Conservation (phyloP, 768 basidiomycete genomes). For the Fomitopsis serialis region DNA sequence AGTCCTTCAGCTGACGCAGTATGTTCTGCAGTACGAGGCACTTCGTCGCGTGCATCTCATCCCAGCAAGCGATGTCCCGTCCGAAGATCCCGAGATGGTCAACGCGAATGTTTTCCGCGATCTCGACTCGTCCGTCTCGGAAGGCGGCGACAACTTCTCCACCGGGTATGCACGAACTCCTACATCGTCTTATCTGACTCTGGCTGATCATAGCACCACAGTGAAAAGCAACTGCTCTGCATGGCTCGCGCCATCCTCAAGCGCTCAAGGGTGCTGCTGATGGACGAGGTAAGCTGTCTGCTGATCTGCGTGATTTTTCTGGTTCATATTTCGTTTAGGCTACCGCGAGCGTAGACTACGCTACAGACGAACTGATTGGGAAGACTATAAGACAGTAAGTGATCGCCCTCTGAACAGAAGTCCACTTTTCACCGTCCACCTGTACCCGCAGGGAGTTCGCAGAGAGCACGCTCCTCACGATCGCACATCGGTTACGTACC, state of each 20-base stretch:
- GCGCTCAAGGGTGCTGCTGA: constrained; percentile 70
- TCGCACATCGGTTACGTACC: constrained; percentile 74
- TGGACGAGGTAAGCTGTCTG: constrained; percentile 64
- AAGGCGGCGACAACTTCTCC: constrained; percentile 88
- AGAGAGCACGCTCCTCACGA: constrained; percentile 76
- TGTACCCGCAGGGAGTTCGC: constrained; percentile 56
- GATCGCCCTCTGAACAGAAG: background rate
- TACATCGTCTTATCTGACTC: no score
- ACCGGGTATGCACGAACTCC: constrained; percentile 48
- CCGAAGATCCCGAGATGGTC: constrained; percentile 41
- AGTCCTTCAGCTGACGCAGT: background rate
- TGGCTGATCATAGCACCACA: no score
- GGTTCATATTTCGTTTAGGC: constrained; percentile 37
- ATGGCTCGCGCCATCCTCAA: constrained; percentile 86
- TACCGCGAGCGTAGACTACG: constrained; percentile 77
- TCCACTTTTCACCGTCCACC: background rate
- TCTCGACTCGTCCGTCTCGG: constrained; percentile 68
- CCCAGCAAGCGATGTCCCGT: constrained; percentile 44
- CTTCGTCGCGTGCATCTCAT: constrained; percentile 82
- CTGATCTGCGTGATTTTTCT: background rate
- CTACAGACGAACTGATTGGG: constrained; percentile 82
- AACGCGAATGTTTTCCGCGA: constrained; percentile 76
- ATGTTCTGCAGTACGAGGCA: constrained; percentile 67
- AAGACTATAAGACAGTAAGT: constrained; percentile 77
- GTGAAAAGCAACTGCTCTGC: constrained; percentile 82